These are phyloP conservation scores for Aurinia saxatilis DNA, from an alignment of 345 rosid species.

Conservation along the genomic window DNA sequence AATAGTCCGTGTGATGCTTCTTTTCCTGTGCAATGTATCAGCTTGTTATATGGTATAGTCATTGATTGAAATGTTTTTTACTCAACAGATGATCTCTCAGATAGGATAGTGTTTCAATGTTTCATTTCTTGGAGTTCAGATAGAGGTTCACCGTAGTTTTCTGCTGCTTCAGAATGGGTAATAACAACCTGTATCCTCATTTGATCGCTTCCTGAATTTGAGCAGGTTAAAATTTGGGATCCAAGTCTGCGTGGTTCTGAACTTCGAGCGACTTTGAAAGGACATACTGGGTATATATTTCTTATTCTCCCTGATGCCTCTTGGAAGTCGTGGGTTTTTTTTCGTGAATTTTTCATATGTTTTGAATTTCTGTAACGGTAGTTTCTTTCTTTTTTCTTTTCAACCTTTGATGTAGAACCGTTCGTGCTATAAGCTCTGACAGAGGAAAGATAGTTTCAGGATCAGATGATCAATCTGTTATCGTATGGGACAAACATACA, in stretches of 20 bases:
- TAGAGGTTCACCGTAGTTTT: not conserved
- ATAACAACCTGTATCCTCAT: not conserved
- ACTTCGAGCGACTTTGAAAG: constrained; percentile 89
- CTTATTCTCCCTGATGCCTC: not conserved
- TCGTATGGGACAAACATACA: constrained; percentile 99
- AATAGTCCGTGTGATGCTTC: not conserved
- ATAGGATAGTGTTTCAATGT: not conserved
- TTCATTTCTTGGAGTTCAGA: not conserved
- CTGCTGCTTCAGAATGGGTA: not conserved
- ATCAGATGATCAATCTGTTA: constrained; percentile 91
- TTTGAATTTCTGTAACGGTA: constrained; percentile 1
- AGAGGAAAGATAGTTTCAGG: constrained; percentile 96
- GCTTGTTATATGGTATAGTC: not conserved
- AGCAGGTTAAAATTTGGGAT: constrained; percentile 98
- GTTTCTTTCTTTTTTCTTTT: not conserved
- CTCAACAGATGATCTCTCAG: not conserved
- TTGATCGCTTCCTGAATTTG: constrained; percentile 8
- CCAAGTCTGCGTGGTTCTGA: constrained; percentile 98
- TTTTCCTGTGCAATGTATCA: not conserved
- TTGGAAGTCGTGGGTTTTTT: not conserved
- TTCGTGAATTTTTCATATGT: constrained; percentile 1
- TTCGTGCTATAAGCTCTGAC: constrained; percentile 97
- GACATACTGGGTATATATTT: constrained; percentile 70
- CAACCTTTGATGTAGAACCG: constrained; percentile 48
- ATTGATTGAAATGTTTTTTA: not conserved